Evolutionary conservation across 768 basidiomycete genomes (phyloP).

Genomic region (Tylopilus vinaceipallidus): DNA sequence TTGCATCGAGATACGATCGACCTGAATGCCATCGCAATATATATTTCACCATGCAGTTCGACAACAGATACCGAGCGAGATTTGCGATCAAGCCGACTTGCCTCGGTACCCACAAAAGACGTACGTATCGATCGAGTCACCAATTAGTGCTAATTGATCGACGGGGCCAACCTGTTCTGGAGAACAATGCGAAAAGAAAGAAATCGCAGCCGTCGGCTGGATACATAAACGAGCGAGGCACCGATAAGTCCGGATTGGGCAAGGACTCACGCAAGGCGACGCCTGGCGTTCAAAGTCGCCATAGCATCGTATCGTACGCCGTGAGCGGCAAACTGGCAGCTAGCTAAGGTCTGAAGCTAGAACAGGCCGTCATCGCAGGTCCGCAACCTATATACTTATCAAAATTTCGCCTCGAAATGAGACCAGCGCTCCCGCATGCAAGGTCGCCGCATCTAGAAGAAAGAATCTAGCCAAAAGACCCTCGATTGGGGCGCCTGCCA

Average conservation of each 20-base stretch:
- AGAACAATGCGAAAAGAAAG: background rate
- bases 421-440: background rate
- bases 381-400: no score
- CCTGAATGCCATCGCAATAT: background rate
- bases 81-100: background rate
- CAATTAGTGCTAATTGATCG: background rate
- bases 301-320: no score
- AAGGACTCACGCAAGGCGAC: no score
- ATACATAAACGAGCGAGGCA: background rate
- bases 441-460: background rate
- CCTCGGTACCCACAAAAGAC: background rate
- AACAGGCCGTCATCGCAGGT: no score
- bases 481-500: background rate
- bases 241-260: no score
- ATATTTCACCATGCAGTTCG: conserved; percentile 1
- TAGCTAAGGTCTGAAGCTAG: no score
- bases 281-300: no score
- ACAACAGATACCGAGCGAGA: background rate
- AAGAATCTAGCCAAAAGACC: background rate
- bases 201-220: background rate
- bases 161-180: background rate
- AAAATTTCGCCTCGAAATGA: background rate
- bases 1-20: background rate
- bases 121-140: background rate
- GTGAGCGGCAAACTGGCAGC: no score